Evolutionary conservation across 768 basidiomycete species (phyloP).

Genomic region (Galerina marginata): DNA sequence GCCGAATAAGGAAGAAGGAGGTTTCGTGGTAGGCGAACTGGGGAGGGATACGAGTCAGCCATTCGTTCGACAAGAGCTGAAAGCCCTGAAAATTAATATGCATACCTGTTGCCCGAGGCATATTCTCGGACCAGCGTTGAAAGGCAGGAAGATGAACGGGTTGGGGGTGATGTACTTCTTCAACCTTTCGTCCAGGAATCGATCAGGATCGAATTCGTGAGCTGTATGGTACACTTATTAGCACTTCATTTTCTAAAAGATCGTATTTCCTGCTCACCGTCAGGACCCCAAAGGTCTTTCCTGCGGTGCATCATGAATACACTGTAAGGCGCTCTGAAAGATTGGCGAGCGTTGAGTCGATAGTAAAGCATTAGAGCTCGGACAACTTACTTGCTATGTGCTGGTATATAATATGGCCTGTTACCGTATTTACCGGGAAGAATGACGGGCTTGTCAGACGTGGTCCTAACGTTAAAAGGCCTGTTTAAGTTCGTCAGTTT

Average conservation of each 20-base stretch:
- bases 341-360: neutral
- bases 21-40: conserved; percentile 72
- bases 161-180: conserved; percentile 60
- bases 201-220: conserved; percentile 66
- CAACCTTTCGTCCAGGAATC: conserved; percentile 67
- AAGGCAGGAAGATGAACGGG: conserved; percentile 62
- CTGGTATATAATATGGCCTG: conserved; percentile 45
- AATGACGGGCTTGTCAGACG: conserved; percentile 21
- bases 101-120: conserved; percentile 55
- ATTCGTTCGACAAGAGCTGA: neutral
- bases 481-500: conserved; percentile 21
- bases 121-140: conserved; percentile 59
- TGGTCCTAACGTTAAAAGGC: conserved; percentile 39
- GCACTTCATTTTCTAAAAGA: neutral
- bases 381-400: conserved; percentile 18
- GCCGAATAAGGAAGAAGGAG: conserved; percentile 65
- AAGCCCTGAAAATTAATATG: neutral
- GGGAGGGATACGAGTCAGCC: neutral
- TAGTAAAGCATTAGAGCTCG: neutral
- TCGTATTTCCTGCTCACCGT: conserved; percentile 46
- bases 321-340: conserved; percentile 46
- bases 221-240: conserved; percentile 37
- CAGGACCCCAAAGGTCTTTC: conserved; percentile 69
- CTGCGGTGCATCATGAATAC: conserved; percentile 66
- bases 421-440: conserved; percentile 33